These are phyloP conservation scores for Bacterosira constricta DNA, from an alignment of 108 stramenopile species.

Conservation along the genomic window DNA sequence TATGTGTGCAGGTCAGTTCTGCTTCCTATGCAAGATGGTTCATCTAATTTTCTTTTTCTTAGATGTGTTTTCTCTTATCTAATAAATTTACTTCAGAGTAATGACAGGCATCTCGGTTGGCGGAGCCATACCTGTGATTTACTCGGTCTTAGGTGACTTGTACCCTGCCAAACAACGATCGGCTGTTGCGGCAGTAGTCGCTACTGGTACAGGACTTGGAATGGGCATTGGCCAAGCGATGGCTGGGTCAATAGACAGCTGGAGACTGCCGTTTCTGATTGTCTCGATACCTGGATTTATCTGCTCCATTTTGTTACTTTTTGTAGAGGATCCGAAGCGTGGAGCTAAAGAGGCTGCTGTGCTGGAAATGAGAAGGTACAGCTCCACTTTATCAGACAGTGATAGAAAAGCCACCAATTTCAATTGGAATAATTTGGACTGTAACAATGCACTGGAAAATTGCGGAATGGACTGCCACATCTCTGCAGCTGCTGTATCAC, in stretches of 20 bases:
- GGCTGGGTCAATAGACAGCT: slow-evolving; percentile 52
- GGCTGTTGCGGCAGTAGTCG: slow-evolving; percentile 32
- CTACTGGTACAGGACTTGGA: slow-evolving; percentile 46
- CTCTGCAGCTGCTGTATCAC: too few relatives aligned
- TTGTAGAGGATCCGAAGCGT: slow-evolving; percentile 46
- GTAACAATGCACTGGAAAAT: slow-evolving; percentile 1
- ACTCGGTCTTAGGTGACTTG: slow-evolving; percentile 82
- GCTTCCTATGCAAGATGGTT: too few relatives aligned
- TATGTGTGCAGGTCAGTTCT: too few relatives aligned
- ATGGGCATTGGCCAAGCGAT: slow-evolving; percentile 52
- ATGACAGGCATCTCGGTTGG: slow-evolving; percentile 84
- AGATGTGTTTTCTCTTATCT: too few relatives aligned
- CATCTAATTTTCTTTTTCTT: too few relatives aligned
- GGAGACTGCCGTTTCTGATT: slow-evolving; percentile 60
- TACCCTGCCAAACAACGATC: slow-evolving; percentile 51
- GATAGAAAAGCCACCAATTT: not conserved
- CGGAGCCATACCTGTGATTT: slow-evolving; percentile 84
- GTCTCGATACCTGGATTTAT: slow-evolving; percentile 54
- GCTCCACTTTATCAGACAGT: slow-evolving; percentile 9
- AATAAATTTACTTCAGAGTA: too few relatives aligned
- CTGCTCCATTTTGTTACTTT: slow-evolving; percentile 36
- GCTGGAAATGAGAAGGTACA: slow-evolving; percentile 6
- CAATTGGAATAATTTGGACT: not conserved
- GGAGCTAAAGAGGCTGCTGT: slow-evolving; percentile 44
- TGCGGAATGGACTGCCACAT: slow-evolving; percentile 4